Base-by-base conservation (phyloP, 2,329 filamentous ascomycete species). In the Colletotrichum sp. region DNA sequence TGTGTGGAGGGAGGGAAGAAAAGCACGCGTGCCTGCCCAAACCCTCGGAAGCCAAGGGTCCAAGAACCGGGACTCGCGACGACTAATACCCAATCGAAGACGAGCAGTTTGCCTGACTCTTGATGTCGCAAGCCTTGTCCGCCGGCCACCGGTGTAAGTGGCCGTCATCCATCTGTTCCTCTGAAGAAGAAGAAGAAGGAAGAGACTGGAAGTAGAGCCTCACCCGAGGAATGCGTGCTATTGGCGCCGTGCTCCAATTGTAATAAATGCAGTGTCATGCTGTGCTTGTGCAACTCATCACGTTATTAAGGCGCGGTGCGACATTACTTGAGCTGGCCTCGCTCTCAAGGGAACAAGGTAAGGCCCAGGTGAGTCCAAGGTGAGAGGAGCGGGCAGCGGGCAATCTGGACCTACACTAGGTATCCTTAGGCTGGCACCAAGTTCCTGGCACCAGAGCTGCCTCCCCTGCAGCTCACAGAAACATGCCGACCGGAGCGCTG, bases 41-140 rank as follows among this genome's bases (percentile, higher is more conserved):
- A 52, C 60, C 28, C 32, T 71, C 67, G 61, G 72, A 71, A 74
- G 67, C 60, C 58, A 34, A 66, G 72, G 72, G 72, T 74, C 72
- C 52, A 74, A 38, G 66, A 18, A 48, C 43, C 43, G 43, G 43
- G 43, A 48, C 43, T 48, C 18, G 43, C 43, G 43, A 73, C 57
- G 66, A 43, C 12, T 48, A 24, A 61, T n/a, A 72, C 24, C 64
- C 70, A 72, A 72, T 61, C 61, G 55, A 61, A 48, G 66, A 52
- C 55, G 65, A 73, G 55, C 28, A 12, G 32, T 8, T 6, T 64
- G 60, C 32, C 32, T 38, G 60, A 64, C 32, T 32, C 30, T 24
- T 24, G 60, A 8, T 61, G 57, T 61, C 30, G 26, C 30, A 16
- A 30, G 38, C 18, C 43, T 48, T 48, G 43, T 21, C n/a, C 43